These are phyloP conservation scores for Arabidopsis arenosa DNA, from an alignment of 345 rosid species.

Conservation along the genomic window DNA sequence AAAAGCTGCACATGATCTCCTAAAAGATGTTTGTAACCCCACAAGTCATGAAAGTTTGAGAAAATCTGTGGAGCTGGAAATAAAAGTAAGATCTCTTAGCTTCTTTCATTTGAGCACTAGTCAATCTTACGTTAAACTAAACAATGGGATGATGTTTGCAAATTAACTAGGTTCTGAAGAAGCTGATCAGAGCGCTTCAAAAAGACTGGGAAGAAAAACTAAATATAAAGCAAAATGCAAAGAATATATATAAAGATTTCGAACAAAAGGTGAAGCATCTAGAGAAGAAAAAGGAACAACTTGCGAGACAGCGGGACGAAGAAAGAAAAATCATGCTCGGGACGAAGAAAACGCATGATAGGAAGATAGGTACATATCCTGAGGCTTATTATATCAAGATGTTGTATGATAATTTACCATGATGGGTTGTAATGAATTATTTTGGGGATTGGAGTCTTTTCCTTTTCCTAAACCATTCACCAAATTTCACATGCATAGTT, in stretches of 20 bases:
- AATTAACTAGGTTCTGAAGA: slow-evolving; percentile 33
- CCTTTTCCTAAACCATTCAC: no score
- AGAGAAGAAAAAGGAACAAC: slow-evolving; percentile 19
- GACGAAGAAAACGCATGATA: neutral
- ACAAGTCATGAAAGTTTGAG: slow-evolving; percentile 18
- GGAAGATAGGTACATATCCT: neutral
- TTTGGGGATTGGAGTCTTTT: no score
- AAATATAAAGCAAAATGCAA: slow-evolving; percentile 10
- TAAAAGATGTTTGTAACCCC: slow-evolving; percentile 26
- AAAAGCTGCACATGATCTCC: slow-evolving; percentile 7
- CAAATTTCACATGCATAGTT: no score
- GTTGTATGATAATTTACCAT: neutral
- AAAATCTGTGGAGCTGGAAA: slow-evolving; percentile 33
- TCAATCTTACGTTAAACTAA: slow-evolving; percentile 11
- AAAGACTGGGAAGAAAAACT: slow-evolving; percentile 18
- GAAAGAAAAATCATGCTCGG: neutral
- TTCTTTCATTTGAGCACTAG: neutral
- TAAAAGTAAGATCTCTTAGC: slow-evolving; percentile 13
- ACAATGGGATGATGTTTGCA: neutral
- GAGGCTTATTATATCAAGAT: slow-evolving; percentile 2
- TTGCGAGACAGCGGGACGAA: slow-evolving; percentile 6
- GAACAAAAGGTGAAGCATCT: slow-evolving; percentile 22
- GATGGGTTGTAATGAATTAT: slow-evolving; percentile 14
- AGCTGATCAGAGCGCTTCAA: slow-evolving; percentile 27
- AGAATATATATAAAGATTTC: neutral